phyloP scores from a whole-genome alignment of 768 basidiomycete genomes.

The Dendrothele bispora region DNA sequence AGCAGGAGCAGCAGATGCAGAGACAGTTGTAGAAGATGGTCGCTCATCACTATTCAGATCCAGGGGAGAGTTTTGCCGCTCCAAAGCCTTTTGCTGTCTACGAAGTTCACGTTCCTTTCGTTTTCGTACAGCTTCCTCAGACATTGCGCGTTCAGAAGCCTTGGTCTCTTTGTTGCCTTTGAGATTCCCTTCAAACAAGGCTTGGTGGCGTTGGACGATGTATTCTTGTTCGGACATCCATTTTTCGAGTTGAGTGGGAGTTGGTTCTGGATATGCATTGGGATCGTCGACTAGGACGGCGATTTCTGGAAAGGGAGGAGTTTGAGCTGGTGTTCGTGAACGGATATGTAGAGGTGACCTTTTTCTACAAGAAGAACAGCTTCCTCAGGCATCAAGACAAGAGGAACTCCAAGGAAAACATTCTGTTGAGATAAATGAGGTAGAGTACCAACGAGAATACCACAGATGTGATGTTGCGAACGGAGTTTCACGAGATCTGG shows the following conservation, averaged over 20 bases:
- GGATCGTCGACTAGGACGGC: constrained; percentile 79
- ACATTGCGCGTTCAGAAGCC: constrained; percentile 40
- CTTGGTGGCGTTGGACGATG: constrained; percentile 47
- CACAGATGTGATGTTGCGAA: constrained; percentile 78
- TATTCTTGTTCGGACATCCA: constrained; percentile 56
- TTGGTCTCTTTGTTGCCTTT: constrained; percentile 42
- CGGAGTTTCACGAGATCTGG: constrained; percentile 82
- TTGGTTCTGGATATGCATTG: constrained; percentile 52
- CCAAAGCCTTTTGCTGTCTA: constrained; percentile 14
- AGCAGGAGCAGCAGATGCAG: not conserved
- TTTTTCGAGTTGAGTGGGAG: constrained; percentile 40
- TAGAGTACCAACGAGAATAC: constrained; percentile 85
- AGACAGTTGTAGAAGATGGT: constrained; percentile 1
- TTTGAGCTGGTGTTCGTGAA: not conserved
- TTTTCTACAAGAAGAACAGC: constrained; percentile 84
- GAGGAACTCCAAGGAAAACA: constrained; percentile 90
- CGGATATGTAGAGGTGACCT: constrained; percentile 42
- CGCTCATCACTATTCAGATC: not conserved
- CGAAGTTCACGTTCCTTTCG: constrained; percentile 66
- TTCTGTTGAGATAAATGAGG: constrained; percentile 97
- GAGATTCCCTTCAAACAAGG: constrained; percentile 45
- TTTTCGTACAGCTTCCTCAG: constrained; percentile 67
- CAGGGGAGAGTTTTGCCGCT: constrained; percentile 17
- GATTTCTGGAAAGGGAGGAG: constrained; percentile 46
- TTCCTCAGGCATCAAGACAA: constrained; percentile 89